These are phyloP conservation scores for Thyridium curvatum DNA, from an alignment of 2,329 filamentous ascomycete species.

Conservation along the genomic window DNA sequence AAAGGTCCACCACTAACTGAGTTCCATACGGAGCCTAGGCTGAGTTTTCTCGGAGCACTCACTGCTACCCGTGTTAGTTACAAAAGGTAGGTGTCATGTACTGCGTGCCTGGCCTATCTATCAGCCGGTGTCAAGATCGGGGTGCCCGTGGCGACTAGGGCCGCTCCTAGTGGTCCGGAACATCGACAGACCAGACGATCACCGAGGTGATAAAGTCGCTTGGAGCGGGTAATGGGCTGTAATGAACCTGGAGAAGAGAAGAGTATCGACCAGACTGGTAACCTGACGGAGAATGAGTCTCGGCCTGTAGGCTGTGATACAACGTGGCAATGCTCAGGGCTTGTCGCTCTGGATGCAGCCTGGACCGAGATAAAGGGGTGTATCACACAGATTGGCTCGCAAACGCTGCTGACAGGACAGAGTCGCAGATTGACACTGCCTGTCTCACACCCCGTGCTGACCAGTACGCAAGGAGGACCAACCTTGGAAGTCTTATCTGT, in stretches of 20 bases:
- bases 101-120: background rate
- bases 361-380: too few relatives aligned
- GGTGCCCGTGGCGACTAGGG: slow-evolving; percentile 6
- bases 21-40: background rate
- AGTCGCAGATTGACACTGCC: background rate
- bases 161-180: slow-evolving; percentile 4
- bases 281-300: background rate
- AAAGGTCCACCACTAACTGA: background rate
- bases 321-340: background rate
- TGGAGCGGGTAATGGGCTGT: background rate
- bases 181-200: too few relatives aligned
- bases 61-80: too few relatives aligned
- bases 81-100: background rate
- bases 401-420: background rate
- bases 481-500: too few relatives aligned
- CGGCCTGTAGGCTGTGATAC: background rate
- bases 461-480: background rate
- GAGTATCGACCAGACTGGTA: background rate
- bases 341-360: background rate
- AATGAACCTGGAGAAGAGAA: background rate
- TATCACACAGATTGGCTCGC: background rate
- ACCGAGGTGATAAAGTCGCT: background rate
- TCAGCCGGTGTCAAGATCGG: background rate
- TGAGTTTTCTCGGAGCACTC: too few relatives aligned
- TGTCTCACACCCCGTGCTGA: background rate